These are phyloP conservation scores for Aspergillus cavernicola DNA, from an alignment of 495 filamentous ascomycete genomes.

Conservation along the genomic window DNA sequence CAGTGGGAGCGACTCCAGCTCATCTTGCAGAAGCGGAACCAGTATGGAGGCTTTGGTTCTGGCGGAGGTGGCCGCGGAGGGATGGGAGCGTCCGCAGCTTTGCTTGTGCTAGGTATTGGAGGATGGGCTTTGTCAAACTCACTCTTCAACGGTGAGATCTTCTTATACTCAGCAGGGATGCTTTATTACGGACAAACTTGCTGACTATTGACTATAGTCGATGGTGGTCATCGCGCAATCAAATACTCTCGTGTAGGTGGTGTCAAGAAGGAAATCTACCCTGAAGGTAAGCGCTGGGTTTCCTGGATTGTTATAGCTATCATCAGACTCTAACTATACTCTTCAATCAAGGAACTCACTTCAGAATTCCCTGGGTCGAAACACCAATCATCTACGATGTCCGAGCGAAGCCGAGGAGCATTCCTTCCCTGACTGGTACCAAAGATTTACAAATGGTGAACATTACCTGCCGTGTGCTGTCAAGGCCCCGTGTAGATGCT, in stretches of 20 bases:
- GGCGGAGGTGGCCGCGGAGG: conserved; percentile 47
- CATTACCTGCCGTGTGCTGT: conserved; percentile 99
- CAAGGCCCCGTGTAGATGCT: conserved; percentile 78
- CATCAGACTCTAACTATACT: conserved; percentile 17
- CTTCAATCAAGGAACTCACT: conserved; percentile 71
- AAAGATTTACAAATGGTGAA: conserved; percentile 99
- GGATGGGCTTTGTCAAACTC: conserved; percentile 69
- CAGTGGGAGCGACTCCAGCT: conserved; percentile 62
- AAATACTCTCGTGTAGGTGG: conserved; percentile 93
- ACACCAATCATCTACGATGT: conserved; percentile 96
- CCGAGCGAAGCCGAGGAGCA: conserved; percentile 93
- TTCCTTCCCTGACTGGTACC: conserved; percentile 94
- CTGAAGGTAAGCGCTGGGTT: conserved; percentile 65
- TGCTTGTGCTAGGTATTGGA: conserved; percentile 63
- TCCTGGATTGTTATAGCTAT: not conserved
- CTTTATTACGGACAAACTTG: not conserved
- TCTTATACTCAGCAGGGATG: not conserved
- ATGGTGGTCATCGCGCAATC: conserved; percentile 98
- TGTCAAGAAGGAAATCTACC: conserved; percentile 95
- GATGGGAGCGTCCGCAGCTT: conserved; percentile 39
- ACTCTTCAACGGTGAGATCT: conserved; percentile 78
- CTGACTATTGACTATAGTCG: conserved; percentile 52
- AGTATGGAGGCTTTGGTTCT: conserved; percentile 42
- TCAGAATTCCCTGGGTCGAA: conserved; percentile 94
- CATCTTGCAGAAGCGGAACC: conserved; percentile 50